phyloP scores from a whole-genome alignment of 2,329 filamentous ascomycete species.

The Colletotrichum sp. region DNA sequence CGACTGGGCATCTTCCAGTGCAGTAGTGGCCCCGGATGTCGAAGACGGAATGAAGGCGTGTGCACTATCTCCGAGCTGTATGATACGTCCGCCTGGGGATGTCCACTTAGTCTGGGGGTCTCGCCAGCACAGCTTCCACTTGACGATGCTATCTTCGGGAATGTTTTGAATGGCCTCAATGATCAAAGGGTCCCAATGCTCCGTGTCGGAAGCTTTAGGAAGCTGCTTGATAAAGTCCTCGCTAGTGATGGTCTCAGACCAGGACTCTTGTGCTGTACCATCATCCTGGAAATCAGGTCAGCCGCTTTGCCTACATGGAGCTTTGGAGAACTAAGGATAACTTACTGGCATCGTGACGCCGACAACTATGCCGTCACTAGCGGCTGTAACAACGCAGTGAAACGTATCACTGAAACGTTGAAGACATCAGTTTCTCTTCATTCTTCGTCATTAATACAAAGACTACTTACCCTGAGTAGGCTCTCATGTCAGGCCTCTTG shows the following conservation, averaged over 20 bases:
- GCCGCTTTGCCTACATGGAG: fast-evolving
- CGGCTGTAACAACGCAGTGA: not conserved
- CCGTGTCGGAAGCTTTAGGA: not conserved
- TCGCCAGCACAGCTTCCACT: slow-evolving; percentile 23
- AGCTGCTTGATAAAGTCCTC: not conserved
- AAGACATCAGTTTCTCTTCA: not conserved
- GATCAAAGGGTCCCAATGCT: not conserved
- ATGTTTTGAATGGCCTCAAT: not conserved
- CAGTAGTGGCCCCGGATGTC: slow-evolving; percentile 23
- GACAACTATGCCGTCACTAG: not conserved
- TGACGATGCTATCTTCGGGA: slow-evolving; percentile 1
- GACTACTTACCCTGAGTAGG: not conserved
- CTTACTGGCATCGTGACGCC: not conserved
- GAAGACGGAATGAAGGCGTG: slow-evolving; percentile 25
- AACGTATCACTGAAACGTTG: not conserved
- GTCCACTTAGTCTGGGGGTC: slow-evolving; percentile 20
- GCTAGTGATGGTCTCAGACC: not conserved
- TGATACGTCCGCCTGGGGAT: slow-evolving; percentile 13
- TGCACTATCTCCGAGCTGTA: slow-evolving; percentile 25
- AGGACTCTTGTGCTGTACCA: not conserved
- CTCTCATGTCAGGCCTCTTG: not conserved
- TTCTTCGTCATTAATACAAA: not conserved
- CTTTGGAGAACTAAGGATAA: fast-evolving
- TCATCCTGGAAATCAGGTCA: not conserved
- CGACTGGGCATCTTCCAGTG: slow-evolving; percentile 25